Evolutionary conservation across 2,329 filamentous ascomycete genomes (phyloP).

Genomic region (Cytospora piceicola): DNA sequence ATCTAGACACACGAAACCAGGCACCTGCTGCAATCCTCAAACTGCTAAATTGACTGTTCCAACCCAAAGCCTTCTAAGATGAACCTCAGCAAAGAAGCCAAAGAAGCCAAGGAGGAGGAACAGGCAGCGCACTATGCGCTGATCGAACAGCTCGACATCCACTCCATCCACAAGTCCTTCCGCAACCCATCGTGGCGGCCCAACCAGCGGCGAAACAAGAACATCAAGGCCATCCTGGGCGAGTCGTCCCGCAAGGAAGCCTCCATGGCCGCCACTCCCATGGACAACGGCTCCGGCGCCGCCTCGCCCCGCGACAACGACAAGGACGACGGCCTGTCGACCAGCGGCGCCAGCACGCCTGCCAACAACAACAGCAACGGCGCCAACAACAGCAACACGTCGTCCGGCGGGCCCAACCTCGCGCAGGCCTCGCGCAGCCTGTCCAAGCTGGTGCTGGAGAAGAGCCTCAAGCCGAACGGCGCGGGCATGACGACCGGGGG

Average conservation of each 20-base stretch:
- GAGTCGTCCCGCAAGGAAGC: conserved; percentile 88
- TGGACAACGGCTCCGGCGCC: conserved; percentile 75
- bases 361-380: conserved; percentile 36
- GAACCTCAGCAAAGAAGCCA: conserved; percentile 24
- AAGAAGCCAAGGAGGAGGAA: conserved; percentile 58
- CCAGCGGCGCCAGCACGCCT: conserved; percentile 62
- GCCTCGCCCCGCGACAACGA: conserved; percentile 63
- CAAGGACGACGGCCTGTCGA: conserved; percentile 58
- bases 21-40: neutral
- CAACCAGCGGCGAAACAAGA: conserved; percentile 96
- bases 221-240: conserved; percentile 93
- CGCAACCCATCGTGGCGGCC: conserved; percentile 90
- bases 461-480: conserved; percentile 60
- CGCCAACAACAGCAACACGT: conserved; percentile 50
- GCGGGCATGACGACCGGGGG: conserved; percentile 40
- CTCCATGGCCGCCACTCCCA: conserved; percentile 73
- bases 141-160: conserved; percentile 90
- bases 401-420: conserved; percentile 61
- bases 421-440: conserved; percentile 87
- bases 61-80: conserved; percentile 8
- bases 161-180: conserved; percentile 84
- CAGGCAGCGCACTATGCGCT: conserved; percentile 83
- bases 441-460: conserved; percentile 86
- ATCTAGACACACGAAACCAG: neutral
- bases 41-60: neutral